Evolutionary conservation across 352 stramenopile species (phyloP), one percentile per base, ranked within the genome.

Genomic region (Phytopythium aichiense): DNA sequence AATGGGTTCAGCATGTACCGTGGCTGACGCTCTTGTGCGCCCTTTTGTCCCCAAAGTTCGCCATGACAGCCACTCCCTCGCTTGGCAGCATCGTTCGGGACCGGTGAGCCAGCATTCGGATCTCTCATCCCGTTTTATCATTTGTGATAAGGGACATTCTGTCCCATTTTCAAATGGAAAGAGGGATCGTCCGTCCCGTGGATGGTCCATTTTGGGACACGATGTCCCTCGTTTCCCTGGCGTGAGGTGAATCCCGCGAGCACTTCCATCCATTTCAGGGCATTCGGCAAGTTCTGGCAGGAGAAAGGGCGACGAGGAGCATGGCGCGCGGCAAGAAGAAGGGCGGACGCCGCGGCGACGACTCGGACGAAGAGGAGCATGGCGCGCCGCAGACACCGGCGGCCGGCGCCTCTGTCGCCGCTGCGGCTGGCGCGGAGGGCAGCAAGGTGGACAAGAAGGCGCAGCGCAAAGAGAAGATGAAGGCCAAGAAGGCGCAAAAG

Each of bases 301-400:
- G 23, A 52, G 46, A 52, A 53, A 53, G 25, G 46, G n/a, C 46
- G 22, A 6, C 16, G 7, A 18, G 7, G 7, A 18, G 2, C 12
- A 92, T 92, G 84, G 78, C 84, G 72, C 79, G 79, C 18, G 69
- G 67, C n/a, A 92, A 92, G 79, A 92, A 92, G 71, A 92, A 92
- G 73, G 81, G 82, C 67, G 72, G 72, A 23, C 80, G 83, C 25
- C 79, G 77, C 51, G 83, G 79, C 52, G 81, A 84, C 67, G 83
- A 92, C 64, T 91, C 81, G 60, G 83, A 80, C 51, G 83, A 88
- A n/a, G 85, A 94, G 45, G 75, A 87, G 30, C 48, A 38, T 25
- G 23, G 28, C 28, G 12, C 35, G 35, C 2, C 28, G 28, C 48
- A 54, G 48, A 25, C 12, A 25, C 72, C 64, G 25, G 66, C 65